Base-by-base conservation (phyloP, 176 grass and related monocot species). In the Paspalum vaginatum region DNA sequence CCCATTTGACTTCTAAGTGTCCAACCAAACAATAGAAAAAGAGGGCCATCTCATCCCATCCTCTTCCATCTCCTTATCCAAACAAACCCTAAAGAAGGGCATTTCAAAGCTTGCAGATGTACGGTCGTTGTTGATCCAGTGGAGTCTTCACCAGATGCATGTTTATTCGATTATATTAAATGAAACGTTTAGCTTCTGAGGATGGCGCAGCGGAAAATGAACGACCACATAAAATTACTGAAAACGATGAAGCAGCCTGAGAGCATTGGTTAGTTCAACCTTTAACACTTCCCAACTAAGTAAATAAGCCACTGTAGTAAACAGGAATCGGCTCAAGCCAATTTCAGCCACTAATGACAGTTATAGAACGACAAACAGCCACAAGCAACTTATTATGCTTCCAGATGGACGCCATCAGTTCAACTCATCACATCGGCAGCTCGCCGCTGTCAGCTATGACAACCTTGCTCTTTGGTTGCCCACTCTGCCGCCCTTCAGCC, bases 371-470 rank as follows among this genome's bases (percentile, higher is more conserved):
- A 13, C 20, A 7, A 39, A 27, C 12, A 20, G 8, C 20, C 3
- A n/a, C 50, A 21, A 14, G 65, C 10, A 78, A 51, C 66, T 38
- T 70, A 70, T 81, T 70, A 60, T 18, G 50, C 10, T 22, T 57
- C 32, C 9, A 26, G 41, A 58, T 26, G 55, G n/a, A 71, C 32
- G 32, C 51, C 5, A 72, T 64, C 39, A 40, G 38, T 80, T 69
- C 39, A 69, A 20, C 50, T 51, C 41, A 72, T 95, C 82, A 95
- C 81, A 93, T 42, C 4, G 86, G 82, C 81, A 99, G 51, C 32
- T 96, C 97, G 2, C 97, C 97, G 2, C 97, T 99, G 60, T 99
- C 97, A 0, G 79, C 79, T 1, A 99, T 85, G 26, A 93, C 90
- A 51, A 96, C 82, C 40, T 93, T 91, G 76, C 82, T 89, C 87